These are phyloP conservation scores for Onygena corvina DNA, from an alignment of 2,329 filamentous ascomycete genomes.

Conservation along the genomic window DNA sequence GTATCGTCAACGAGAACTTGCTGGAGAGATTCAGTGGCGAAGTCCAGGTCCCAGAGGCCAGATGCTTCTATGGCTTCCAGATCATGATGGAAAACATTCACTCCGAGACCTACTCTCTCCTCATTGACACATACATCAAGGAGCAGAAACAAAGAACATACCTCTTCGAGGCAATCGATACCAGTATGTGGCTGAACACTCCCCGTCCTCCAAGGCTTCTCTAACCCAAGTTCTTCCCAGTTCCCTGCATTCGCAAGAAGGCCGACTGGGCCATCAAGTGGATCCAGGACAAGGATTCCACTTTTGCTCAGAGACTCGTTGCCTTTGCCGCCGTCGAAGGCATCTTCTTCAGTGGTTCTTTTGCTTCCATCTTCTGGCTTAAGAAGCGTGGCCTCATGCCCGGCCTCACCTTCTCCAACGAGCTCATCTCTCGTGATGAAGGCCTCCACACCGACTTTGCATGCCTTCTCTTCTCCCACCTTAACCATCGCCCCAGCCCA, in stretches of 20 bases:
- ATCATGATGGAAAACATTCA: constrained; percentile 99
- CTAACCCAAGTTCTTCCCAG: constrained; percentile 32
- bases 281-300: constrained; percentile 88
- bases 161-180: constrained; percentile 97
- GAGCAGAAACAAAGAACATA: constrained; percentile 87
- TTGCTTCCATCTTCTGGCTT: constrained; percentile 98
- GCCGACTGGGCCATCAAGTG: constrained; percentile 93
- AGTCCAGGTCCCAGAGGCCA: constrained; percentile 93
- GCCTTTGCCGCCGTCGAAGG: constrained; percentile 97
- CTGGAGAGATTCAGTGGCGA: constrained; percentile 95
- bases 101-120: constrained; percentile 96
- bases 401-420: constrained; percentile 96
- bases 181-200: constrained; percentile 50
- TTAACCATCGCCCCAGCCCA: constrained; percentile 80
- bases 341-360: constrained; percentile 98
- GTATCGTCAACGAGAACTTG: constrained; percentile 99
- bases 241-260: constrained; percentile 97
- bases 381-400: constrained; percentile 99
- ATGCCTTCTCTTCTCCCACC: constrained; percentile 92
- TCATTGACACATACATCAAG: constrained; percentile 99
- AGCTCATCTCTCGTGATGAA: constrained; percentile 98
- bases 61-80: constrained; percentile 99
- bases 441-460: constrained; percentile 99
- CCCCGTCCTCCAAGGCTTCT: not conserved
- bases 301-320: constrained; percentile 88